Conservation (phyloP, 352 stramenopile genomes). For the Phytophthora hybrid region DNA sequence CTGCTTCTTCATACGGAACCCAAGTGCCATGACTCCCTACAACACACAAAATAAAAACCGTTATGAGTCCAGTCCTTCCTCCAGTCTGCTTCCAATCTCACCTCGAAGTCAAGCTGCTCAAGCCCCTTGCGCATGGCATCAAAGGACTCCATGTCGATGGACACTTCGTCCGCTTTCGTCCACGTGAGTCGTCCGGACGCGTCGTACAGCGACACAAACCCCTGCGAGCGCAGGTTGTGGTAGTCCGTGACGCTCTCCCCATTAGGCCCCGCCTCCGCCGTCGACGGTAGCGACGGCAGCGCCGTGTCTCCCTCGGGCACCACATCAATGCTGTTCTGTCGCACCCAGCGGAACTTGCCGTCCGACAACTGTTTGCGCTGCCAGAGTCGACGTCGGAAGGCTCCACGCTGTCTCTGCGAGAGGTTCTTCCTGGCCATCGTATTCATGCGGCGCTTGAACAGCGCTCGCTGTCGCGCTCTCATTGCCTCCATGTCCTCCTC, state of each 20-base stretch:
- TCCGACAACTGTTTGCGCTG: conserved; percentile 63
- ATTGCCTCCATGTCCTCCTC: conserved; percentile 47
- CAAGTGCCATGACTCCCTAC: conserved; percentile 77
- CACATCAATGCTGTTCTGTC: conserved; percentile 65
- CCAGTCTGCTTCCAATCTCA: conserved; percentile 8
- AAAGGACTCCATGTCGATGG: conserved; percentile 79
- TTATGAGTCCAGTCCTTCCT: background rate
- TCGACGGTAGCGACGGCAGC: conserved; percentile 27
- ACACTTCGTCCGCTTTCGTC: conserved; percentile 68
- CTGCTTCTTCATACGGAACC: conserved; percentile 84
- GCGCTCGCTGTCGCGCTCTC: conserved; percentile 57
- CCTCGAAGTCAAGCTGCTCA: conserved; percentile 71
- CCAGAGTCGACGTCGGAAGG: conserved; percentile 72
- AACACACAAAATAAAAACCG: conserved; percentile 5
- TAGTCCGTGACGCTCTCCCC: conserved; percentile 69
- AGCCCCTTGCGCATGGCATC: conserved; percentile 36
- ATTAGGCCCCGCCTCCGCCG: conserved; percentile 40
- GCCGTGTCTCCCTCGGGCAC: conserved; percentile 29
- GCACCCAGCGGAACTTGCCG: conserved; percentile 81
- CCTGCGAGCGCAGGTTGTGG: conserved; percentile 68
- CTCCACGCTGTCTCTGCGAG: conserved; percentile 72
- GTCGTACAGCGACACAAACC: conserved; percentile 79
- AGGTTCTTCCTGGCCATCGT: conserved; percentile 69
- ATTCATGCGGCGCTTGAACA: conserved; percentile 80
- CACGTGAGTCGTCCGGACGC: conserved; percentile 57